Conservation (phyloP, 306 rosid genomes). For the Potentilla sterilis region DNA sequence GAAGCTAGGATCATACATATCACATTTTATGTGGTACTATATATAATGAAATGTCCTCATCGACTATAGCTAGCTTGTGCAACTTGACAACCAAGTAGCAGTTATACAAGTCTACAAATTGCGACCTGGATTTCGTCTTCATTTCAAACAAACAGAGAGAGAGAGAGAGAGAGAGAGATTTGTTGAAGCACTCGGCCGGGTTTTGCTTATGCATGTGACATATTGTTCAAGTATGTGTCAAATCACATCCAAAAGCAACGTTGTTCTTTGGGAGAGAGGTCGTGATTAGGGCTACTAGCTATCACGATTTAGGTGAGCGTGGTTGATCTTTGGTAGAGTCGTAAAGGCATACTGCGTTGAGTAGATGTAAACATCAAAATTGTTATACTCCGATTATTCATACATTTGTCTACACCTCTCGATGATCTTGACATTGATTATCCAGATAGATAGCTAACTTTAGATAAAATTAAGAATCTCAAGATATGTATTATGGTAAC, state of each 20-base stretch:
- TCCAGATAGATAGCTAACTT: background rate
- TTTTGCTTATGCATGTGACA: background rate
- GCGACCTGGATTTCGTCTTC: constrained; percentile 2
- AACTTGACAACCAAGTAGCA: constrained; percentile 3
- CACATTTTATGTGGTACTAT: background rate
- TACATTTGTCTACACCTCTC: background rate
- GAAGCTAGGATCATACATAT: background rate
- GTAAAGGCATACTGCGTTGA: background rate
- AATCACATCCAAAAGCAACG: background rate
- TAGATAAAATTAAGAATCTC: background rate
- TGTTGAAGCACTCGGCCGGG: background rate
- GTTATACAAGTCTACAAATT: background rate
- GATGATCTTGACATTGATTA: background rate
- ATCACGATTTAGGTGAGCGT: background rate
- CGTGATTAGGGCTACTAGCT: background rate
- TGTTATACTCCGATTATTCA: background rate
- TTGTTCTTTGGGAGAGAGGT: background rate
- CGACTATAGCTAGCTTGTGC: background rate
- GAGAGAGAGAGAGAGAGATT: background rate
- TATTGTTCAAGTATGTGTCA: background rate
- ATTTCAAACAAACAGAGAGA: background rate
- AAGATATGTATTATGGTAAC: too few relatives aligned
- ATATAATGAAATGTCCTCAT: background rate
- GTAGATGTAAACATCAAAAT: background rate
- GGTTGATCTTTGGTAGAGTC: background rate